A percentile compares a stretch with the other conserved stretches of the same genome.
These are phyloP conservation scores for Gamarada debralockiae DNA, from an alignment of 495 filamentous ascomycete genomes.

Conservation along the genomic window DNA sequence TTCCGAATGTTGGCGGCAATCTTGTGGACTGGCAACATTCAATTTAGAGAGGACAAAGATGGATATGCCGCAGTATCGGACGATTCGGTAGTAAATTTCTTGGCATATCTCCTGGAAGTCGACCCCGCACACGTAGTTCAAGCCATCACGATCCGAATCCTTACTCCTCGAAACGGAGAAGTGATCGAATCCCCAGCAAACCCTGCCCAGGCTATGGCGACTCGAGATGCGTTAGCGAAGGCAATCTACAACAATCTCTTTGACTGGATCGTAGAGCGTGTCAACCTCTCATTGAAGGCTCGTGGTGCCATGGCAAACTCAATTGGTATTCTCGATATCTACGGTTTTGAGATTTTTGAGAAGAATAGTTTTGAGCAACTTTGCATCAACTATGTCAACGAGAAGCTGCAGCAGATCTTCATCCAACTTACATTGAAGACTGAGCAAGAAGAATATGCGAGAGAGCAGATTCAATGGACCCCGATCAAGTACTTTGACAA, in stretches of 20 bases:
- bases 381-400: slow-evolving; percentile 99
- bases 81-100: slow-evolving; percentile 86
- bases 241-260: slow-evolving; percentile 97
- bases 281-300: slow-evolving; percentile 85
- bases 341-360: slow-evolving; percentile 99
- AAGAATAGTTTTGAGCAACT: slow-evolving; percentile 99
- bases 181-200: slow-evolving; percentile 94
- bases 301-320: slow-evolving; percentile 71
- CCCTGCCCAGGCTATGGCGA: slow-evolving; percentile 83
- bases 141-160: slow-evolving; percentile 81
- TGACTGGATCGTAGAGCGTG: slow-evolving; percentile 95
- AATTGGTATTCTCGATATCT: slow-evolving; percentile 98
- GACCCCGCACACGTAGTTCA: slow-evolving; percentile 76
- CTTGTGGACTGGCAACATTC: slow-evolving; percentile 91
- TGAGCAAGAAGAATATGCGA: slow-evolving; percentile 96
- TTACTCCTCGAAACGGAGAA: slow-evolving; percentile 83
- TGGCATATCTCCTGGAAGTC: slow-evolving; percentile 91
- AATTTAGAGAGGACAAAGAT: slow-evolving; percentile 80
- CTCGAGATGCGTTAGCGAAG: slow-evolving; percentile 89
- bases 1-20: slow-evolving; percentile 95
- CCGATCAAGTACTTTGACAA: slow-evolving; percentile 99
- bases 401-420: slow-evolving; percentile 99
- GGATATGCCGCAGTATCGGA: slow-evolving; percentile 85
- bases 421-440: slow-evolving; percentile 96
- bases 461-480: slow-evolving; percentile 97